phyloP scores from a whole-genome alignment of 228 moss, liverwort and hornwort species.

The Sphagnum fallax region DNA sequence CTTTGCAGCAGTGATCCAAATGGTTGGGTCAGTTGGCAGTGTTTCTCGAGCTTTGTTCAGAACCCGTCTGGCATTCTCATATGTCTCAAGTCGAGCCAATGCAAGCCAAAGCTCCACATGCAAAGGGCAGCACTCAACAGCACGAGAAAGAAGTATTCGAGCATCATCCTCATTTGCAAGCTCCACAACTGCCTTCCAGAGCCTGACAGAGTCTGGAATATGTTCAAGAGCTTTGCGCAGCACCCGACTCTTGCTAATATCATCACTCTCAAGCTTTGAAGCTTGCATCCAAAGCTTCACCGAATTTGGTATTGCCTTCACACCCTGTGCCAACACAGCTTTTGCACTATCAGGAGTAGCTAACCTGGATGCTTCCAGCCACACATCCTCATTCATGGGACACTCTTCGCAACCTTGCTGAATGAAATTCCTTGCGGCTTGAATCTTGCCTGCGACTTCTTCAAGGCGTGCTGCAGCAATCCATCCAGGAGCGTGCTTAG shows the following conservation, averaged over 20 bases:
- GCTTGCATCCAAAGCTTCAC: conserved; percentile 99
- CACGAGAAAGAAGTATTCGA: conserved; percentile 68
- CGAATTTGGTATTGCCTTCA: conserved; percentile 83
- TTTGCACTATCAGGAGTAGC: conserved; percentile 78
- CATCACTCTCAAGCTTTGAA: conserved; percentile 66
- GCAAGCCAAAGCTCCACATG: conserved; percentile 95
- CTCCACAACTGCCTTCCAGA: conserved; percentile 93
- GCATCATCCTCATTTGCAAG: conserved; percentile 89
- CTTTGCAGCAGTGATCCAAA: conserved; percentile 96
- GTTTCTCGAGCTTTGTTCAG: conserved; percentile 83
- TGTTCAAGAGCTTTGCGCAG: conserved; percentile 85
- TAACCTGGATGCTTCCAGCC: conserved; percentile 83
- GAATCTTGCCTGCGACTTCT: conserved; percentile 84
- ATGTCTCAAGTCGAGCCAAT: conserved; percentile 86
- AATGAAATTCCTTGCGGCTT: conserved; percentile 83
- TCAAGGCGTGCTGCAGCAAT: conserved; percentile 87
- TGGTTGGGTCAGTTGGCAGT: conserved; percentile 75
- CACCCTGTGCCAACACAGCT: conserved; percentile 80
- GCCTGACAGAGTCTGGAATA: conserved; percentile 82
- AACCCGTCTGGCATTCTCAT: conserved; percentile 81
- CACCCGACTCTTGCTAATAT: conserved; percentile 71
- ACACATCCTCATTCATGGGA: conserved; percentile 81
- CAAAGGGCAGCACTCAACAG: conserved; percentile 88
- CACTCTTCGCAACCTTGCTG: conserved; percentile 90
- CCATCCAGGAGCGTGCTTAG: conserved; percentile 90